phyloP scores from a whole-genome alignment of 2,329 filamentous ascomycete species.

The Fragosphaeria purpurea region DNA sequence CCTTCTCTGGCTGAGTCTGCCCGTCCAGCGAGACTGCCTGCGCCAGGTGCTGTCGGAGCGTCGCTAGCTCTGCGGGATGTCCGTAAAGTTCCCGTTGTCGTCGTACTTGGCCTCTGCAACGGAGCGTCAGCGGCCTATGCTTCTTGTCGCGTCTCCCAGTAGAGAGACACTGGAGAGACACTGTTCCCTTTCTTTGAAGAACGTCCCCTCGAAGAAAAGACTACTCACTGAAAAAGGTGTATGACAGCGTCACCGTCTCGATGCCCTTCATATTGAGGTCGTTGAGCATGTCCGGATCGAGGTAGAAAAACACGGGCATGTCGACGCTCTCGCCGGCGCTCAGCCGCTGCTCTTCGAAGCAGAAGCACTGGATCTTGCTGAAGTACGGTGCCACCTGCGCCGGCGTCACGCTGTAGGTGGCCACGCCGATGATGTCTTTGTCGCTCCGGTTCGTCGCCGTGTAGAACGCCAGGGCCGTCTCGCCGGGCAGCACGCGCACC shows the following conservation, averaged over 20 bases:
- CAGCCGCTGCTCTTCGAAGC: slow-evolving; percentile 92
- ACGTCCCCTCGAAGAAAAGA: background rate
- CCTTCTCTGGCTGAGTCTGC: too few relatives aligned
- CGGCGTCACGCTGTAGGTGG: slow-evolving; percentile 94
- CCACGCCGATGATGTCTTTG: slow-evolving; percentile 93
- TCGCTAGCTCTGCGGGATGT: slow-evolving; percentile 13
- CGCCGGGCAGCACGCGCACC: slow-evolving; percentile 86
- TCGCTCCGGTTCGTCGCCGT: slow-evolving; percentile 87
- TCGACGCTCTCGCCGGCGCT: slow-evolving; percentile 95
- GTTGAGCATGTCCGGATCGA: slow-evolving; percentile 88
- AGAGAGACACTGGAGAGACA: too few relatives aligned
- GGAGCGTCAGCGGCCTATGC: background rate
- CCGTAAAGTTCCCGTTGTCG: slow-evolving; percentile 59
- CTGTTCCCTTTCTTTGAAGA: too few relatives aligned
- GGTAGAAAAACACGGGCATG: slow-evolving; percentile 99
- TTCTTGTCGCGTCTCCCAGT: too few relatives aligned
- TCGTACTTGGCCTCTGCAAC: slow-evolving; percentile 69
- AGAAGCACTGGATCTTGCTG: slow-evolving; percentile 99
- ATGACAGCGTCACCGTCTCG: slow-evolving; percentile 89
- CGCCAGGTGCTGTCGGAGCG: background rate
- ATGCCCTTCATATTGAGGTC: slow-evolving; percentile 90
- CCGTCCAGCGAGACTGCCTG: too few relatives aligned
- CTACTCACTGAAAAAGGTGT: slow-evolving; percentile 92
- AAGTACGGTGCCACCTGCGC: slow-evolving; percentile 96
- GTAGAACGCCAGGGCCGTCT: slow-evolving; percentile 95